phyloP scores from a whole-genome alignment of 163 green algal genomes.

The Scenedesmus sp. region DNA sequence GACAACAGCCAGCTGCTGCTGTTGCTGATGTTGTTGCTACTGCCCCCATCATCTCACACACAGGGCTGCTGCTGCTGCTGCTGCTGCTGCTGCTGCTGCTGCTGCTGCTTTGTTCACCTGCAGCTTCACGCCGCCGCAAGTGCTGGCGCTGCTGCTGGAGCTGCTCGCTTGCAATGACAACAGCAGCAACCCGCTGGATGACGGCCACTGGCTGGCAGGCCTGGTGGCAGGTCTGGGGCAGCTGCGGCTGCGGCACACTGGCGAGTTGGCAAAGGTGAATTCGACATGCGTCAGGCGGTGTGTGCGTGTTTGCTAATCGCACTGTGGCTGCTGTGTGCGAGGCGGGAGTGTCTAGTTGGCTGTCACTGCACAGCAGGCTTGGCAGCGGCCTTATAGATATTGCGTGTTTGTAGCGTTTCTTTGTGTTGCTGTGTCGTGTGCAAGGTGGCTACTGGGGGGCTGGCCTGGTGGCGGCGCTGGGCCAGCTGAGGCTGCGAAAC shows the following conservation, averaged over 20 bases:
- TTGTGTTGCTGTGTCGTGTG: not conserved
- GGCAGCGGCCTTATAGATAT: too few species aligned
- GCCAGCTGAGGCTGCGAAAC: not conserved
- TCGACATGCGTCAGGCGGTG: not conserved
- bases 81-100: too few species aligned
- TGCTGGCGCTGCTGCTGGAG: constrained; percentile 48
- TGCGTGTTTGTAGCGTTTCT: too few species aligned
- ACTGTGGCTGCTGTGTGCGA: too few species aligned
- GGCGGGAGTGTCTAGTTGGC: too few species aligned
- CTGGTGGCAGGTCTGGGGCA: constrained; percentile 35
- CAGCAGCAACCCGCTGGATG: constrained; percentile 46
- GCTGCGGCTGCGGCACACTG: not conserved
- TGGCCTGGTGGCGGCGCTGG: constrained; percentile 30
- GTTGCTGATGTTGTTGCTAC: not conserved
- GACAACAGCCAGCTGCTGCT: constrained; percentile 27
- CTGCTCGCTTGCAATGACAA: constrained; percentile 49
- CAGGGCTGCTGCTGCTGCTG: not conserved
- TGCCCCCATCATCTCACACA: not conserved
- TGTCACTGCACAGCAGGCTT: too few species aligned
- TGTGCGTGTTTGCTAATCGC: not conserved
- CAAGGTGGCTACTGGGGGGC: constrained; percentile 49
- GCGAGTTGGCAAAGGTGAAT: constrained; percentile 30
- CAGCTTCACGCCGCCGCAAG: constrained; percentile 29
- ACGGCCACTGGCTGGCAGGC: constrained; percentile 50
- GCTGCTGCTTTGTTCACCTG: not conserved